These are phyloP conservation scores for Fusarium sp. DNA, from an alignment of 2,329 filamentous ascomycete species.

Conservation along the genomic window DNA sequence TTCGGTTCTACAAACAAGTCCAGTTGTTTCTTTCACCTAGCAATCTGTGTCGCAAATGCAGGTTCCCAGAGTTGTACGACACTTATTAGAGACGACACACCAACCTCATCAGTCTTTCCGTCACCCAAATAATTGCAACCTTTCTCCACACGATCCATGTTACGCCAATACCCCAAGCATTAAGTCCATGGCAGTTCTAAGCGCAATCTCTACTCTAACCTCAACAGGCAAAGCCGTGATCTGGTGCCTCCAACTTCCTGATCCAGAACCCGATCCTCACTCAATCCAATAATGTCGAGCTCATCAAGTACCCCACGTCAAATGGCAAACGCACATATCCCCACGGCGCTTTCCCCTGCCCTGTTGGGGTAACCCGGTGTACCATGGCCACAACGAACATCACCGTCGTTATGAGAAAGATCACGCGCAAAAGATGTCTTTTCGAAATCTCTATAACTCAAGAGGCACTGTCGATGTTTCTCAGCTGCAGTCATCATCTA, in stretches of 20 bases:
- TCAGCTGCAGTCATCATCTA: background rate
- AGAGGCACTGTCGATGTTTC: background rate
- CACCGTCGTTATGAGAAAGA: background rate
- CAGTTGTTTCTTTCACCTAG: background rate
- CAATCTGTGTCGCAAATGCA: background rate
- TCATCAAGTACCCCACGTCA: conserved; percentile 3
- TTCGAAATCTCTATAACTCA: conserved; percentile 8
- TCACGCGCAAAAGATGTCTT: conserved; percentile 13
- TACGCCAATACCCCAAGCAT: background rate
- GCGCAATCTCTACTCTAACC: conserved; percentile 13
- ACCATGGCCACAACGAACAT: background rate
- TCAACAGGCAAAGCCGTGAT: background rate
- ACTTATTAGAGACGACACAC: background rate
- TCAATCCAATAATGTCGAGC: background rate
- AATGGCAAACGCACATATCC: background rate
- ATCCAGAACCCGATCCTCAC: background rate
- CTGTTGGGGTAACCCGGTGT: background rate
- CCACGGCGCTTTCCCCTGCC: conserved; percentile 17
- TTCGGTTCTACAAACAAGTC: background rate
- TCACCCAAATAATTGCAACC: background rate
- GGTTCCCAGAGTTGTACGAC: background rate
- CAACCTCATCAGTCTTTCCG: background rate
- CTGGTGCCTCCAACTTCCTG: conserved; percentile 25
- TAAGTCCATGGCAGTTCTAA: conserved; percentile 14
- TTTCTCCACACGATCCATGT: background rate